These are phyloP conservation scores for Boletus subcaerulescens DNA, from an alignment of 768 basidiomycete species.

Conservation along the genomic window DNA sequence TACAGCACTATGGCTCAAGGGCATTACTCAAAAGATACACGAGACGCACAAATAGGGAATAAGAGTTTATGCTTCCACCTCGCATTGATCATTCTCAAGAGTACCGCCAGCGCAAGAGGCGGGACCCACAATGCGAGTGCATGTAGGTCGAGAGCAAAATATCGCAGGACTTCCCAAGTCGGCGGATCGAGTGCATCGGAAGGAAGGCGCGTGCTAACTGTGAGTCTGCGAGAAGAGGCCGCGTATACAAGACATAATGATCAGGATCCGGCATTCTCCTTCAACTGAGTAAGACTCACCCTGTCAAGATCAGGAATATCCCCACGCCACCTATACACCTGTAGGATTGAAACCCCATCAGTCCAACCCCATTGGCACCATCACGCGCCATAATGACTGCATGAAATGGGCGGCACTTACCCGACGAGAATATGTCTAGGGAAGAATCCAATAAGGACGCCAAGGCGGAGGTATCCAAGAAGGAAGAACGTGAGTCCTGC, in stretches of 20 bases:
- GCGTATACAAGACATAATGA: neutral
- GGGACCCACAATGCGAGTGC: conserved; percentile 76
- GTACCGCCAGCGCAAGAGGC: conserved; percentile 70
- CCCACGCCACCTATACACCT: conserved; percentile 96
- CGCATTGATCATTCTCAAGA: conserved; percentile 77
- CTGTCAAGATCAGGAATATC: conserved; percentile 86
- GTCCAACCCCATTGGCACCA: neutral
- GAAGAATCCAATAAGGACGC: conserved; percentile 90
- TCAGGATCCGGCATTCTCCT: neutral
- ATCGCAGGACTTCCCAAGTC: conserved; percentile 59
- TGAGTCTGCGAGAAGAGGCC: conserved; percentile 48
- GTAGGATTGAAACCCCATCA: neutral
- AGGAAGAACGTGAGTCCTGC: conserved; percentile 68
- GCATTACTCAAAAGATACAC: neutral
- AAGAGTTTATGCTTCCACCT: conserved; percentile 84
- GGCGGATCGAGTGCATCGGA: conserved; percentile 71
- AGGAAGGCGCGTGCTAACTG: conserved; percentile 78
- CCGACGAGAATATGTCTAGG: conserved; percentile 97
- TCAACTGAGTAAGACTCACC: conserved; percentile 42
- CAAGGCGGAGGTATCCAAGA: conserved; percentile 81
- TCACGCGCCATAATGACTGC: neutral
- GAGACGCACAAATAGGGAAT: conserved; percentile 76
- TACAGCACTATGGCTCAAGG: conserved; percentile 22
- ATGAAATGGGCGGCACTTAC: conserved; percentile 37
- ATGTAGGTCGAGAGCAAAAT: conserved; percentile 62